Percentiles rank a stretch among this genome's conserved stretches.
phyloP scores from a whole-genome alignment of 768 basidiomycete species.

The Strobilomyces confusus region DNA sequence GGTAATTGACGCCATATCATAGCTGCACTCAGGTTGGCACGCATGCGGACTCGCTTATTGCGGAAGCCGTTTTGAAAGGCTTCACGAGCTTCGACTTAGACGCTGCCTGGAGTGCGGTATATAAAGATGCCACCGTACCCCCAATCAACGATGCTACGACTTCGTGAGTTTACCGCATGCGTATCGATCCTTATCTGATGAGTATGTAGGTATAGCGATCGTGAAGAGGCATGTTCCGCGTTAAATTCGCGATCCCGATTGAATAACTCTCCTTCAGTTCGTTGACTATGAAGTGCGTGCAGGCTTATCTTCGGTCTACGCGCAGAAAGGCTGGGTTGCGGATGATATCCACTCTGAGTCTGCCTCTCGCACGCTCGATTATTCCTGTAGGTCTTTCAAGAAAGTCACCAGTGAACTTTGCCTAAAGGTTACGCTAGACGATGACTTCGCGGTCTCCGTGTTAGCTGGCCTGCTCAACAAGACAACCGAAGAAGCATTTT shows the following conservation, averaged over 20 bases:
- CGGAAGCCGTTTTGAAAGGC: slow-evolving; percentile 68
- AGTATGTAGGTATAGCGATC: slow-evolving; percentile 30
- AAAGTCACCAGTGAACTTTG: background rate
- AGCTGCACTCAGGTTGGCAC: slow-evolving; percentile 53
- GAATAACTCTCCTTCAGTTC: slow-evolving; percentile 35
- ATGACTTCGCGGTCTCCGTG: slow-evolving; percentile 32
- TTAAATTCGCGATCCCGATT: background rate
- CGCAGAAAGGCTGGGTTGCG: slow-evolving; percentile 46
- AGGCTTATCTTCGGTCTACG: slow-evolving; percentile 43
- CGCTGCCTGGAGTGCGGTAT: slow-evolving; percentile 68
- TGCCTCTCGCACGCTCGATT: slow-evolving; percentile 73
- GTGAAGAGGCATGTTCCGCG: slow-evolving; percentile 5
- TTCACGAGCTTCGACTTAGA: slow-evolving; percentile 58
- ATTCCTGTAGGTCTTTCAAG: slow-evolving; percentile 54
- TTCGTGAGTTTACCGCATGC: slow-evolving; percentile 34
- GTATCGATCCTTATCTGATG: background rate
- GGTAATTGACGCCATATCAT: background rate
- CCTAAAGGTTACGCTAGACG: slow-evolving; percentile 38
- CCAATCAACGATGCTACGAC: slow-evolving; percentile 53
- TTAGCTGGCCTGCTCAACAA: slow-evolving; percentile 56
- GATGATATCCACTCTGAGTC: slow-evolving; percentile 54
- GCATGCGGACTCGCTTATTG: slow-evolving; percentile 74
- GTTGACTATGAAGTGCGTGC: slow-evolving; percentile 82
- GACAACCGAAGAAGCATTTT: slow-evolving; percentile 43
- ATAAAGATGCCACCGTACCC: slow-evolving; percentile 66